Evolutionary conservation across 768 basidiomycete species (phyloP), one percentile per base, ranked within the genome.

Genomic region (Chalciporus pseudorubinellus): DNA sequence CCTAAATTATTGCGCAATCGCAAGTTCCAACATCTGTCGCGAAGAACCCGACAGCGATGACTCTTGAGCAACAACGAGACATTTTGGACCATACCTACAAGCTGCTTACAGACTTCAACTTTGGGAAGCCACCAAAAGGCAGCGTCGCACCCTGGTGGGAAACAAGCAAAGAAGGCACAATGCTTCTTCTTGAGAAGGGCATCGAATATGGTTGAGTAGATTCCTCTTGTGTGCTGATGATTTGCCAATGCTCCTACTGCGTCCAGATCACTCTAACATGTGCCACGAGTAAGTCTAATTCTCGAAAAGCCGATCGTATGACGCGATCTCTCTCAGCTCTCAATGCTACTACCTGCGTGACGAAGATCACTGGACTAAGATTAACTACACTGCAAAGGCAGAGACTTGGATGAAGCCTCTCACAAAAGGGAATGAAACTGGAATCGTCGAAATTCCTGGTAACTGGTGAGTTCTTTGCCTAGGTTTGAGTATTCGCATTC

Each of bases 121-220:
- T 78, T 52, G 81, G 82, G 21, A 65, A 76, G 14, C 72, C 81
- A 20, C 83, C 82, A 0, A 81, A 79, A 62, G 83, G 82, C 34
- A 80, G 77, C 44, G 85, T 87, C 29, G 87, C 86, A 1, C 87
- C 86, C 0, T 90, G 87, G 85, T 90, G 87, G 87, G 88, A 90
- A 64, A 80, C 80, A 3, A 83, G 80, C 65, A 82, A 78, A 54
- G 85, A 86, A 64, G 83, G 82, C 4, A 81, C 80, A 0, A 68
- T 78, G 14, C 71, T 89, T 21, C 69, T 89, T 21, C 75, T 87
- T 20, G 82, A 84, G 33, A 83, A 84, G 55, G 88, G 88, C 0
- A 84, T 90, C 40, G 77, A 86, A 72, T 89, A 90, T 60, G 86
- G 84, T 83, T 3, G 51, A 44, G 46, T 7, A n/a, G 33, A 18